Base-by-base conservation (phyloP, 768 basidiomycete species). In the Pleurotus pulmonarius region DNA sequence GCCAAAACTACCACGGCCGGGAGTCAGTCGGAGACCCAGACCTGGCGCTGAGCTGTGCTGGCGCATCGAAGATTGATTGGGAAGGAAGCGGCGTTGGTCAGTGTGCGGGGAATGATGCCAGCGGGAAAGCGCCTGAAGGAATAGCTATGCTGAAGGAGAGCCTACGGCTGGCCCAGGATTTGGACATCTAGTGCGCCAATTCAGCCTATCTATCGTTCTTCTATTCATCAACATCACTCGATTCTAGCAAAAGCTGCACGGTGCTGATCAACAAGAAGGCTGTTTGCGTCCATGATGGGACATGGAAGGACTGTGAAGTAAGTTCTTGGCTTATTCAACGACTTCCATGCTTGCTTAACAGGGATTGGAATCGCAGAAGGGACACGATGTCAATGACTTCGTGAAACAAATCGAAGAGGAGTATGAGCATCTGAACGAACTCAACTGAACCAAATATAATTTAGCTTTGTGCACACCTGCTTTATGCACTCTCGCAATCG, bases 211-310 rank as follows among this genome's bases (percentile, higher is more conserved):
- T 16, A 16, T 18, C 40, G n/a, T 15, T 34, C 48, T 29, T 4
- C 46, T 25, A 4, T 56, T 56, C 22, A 38, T 44, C 55, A 25
- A 49, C 51, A 57, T 62, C 52, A 40, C 56, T 40, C 46, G n/a
- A 56, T 25, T 39, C 55, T 64, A 89, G 85, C 55, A 94, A 87
- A 72, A 94, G 92, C 66, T 97, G 94, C 73, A 94, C 94, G 5
- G 76, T 98, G 45, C 64, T 92, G 39, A 90, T 98, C 63, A 87
- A 82, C 62, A 79, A 75, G 2, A 76, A 73, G 60, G 72, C 79
- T 59, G 83, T 87, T 12, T 94, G 92, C 64, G 77, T 93, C 40
- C 59, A 57, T n/a, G 59, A 60, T 20, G 45, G 25, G 22, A 53
- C 51, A 18, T 60, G 59, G 59, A 57, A 60, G 37, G 56, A 60